Evolutionary conservation across 129 eudicot species (phyloP).

Genomic region (Gnaphalium uliginosum): DNA sequence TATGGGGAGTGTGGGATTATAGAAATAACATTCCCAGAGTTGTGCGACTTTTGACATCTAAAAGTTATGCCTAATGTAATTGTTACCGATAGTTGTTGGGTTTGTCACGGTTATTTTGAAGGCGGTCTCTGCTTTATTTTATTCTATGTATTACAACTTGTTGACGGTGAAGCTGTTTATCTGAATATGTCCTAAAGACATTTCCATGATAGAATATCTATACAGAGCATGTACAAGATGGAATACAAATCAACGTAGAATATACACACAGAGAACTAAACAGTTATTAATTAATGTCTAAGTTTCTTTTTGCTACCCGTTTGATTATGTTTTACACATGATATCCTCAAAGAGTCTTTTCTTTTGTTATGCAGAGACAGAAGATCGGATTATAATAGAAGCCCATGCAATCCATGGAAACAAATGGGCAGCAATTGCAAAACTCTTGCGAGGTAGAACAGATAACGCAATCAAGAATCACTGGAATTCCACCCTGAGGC

Average conservation of each 20-base stretch:
- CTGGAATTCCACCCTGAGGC: conserved; percentile 84
- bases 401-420: conserved; percentile 83
- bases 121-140: background rate
- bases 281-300: background rate
- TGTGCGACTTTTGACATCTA: conserved; percentile 16
- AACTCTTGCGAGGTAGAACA: conserved; percentile 79
- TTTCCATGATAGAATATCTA: background rate
- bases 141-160: conserved; percentile 6
- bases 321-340: background rate
- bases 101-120: background rate
- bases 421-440: conserved; percentile 89
- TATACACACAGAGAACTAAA: background rate
- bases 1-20: conserved; percentile 8
- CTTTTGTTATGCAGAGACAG: conserved; percentile 36
- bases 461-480: conserved; percentile 91
- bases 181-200: conserved; percentile 1
- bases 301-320: background rate
- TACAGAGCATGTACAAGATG: background rate
- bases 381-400: conserved; percentile 56
- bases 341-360: conserved; percentile 1
- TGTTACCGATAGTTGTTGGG: conserved; percentile 12
- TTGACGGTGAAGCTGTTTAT: background rate
- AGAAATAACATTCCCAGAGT: background rate
- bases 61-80: background rate
- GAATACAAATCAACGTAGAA: background rate